These are phyloP conservation scores for Abrus precatorius DNA, from an alignment of 306 rosid species.

Conservation along the genomic window DNA sequence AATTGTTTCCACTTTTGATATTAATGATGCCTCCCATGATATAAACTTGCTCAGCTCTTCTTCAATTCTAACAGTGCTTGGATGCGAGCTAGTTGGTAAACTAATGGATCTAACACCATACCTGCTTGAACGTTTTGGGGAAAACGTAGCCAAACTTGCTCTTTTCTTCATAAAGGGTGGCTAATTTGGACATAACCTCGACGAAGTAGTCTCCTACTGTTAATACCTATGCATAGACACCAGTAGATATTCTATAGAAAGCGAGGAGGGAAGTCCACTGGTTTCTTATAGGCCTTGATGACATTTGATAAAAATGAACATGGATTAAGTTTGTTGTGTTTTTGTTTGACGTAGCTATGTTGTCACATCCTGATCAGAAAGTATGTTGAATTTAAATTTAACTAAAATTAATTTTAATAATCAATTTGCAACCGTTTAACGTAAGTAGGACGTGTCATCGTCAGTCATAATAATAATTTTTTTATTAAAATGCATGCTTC, in stretches of 20 bases:
- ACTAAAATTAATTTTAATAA: too few relatives aligned
- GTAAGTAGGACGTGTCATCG: too few relatives aligned
- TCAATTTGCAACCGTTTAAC: too few relatives aligned
- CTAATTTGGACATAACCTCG: slow-evolving; percentile 8
- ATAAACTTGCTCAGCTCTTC: slow-evolving; percentile 66
- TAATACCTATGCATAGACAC: slow-evolving; percentile 17
- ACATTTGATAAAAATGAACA: slow-evolving; percentile 45
- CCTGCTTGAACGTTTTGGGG: slow-evolving; percentile 56
- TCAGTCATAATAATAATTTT: too few relatives aligned
- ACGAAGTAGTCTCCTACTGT: background rate
- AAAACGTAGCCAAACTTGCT: slow-evolving; percentile 58
- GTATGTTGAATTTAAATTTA: too few relatives aligned
- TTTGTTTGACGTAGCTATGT: slow-evolving; percentile 52
- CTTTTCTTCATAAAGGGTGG: slow-evolving; percentile 49
- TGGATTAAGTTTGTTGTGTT: slow-evolving; percentile 43
- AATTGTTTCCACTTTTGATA: slow-evolving; percentile 56
- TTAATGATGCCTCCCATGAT: slow-evolving; percentile 54
- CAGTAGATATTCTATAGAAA: background rate
- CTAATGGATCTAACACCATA: slow-evolving; percentile 71
- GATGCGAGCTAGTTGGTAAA: slow-evolving; percentile 84
- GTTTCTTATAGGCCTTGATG: slow-evolving; percentile 45
- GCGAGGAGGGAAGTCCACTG: background rate
- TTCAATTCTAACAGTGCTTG: slow-evolving; percentile 66
- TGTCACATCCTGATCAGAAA: slow-evolving; percentile 54
- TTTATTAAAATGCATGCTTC: too few relatives aligned